Percentiles rank a stretch among this genome's conserved stretches.
Evolutionary conservation across 2,329 filamentous ascomycete species (phyloP).

Genomic region (Tolypocladium ovalisporum): DNA sequence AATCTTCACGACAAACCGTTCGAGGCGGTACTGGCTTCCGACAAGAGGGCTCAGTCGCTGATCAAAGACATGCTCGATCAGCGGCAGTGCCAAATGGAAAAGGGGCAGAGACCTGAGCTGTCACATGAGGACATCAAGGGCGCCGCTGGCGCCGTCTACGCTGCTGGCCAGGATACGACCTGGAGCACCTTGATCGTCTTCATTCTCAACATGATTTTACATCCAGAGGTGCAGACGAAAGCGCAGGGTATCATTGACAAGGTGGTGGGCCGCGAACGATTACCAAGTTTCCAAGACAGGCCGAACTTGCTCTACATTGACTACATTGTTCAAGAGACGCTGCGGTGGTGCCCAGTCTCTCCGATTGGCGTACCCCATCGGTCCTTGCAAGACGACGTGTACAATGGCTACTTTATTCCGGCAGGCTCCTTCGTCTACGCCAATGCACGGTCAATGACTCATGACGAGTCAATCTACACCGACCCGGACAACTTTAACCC

Average conservation of each 20-base stretch:
- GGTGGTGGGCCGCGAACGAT: conserved; percentile 30
- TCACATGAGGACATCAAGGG: conserved; percentile 35
- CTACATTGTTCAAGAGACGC: conserved; percentile 33
- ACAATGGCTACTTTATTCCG: conserved; percentile 45
- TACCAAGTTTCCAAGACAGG: conserved; percentile 36
- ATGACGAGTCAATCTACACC: conserved; percentile 26
- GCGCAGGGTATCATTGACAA: conserved; percentile 34
- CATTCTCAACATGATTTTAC: conserved; percentile 31
- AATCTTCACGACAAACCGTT: conserved; percentile 34
- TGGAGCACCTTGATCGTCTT: conserved; percentile 30
- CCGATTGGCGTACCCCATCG: conserved; percentile 44
- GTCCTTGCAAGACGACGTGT: conserved; percentile 42
- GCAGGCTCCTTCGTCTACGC: conserved; percentile 35
- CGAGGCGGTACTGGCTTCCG: conserved; percentile 18
- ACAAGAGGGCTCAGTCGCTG: conserved; percentile 17
- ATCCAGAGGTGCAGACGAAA: conserved; percentile 33
- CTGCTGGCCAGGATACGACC: conserved; percentile 35
- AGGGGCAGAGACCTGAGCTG: conserved; percentile 18
- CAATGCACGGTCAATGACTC: conserved; percentile 33
- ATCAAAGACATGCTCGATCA: conserved; percentile 15
- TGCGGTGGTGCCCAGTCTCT: conserved; percentile 32
- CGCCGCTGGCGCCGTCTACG: conserved; percentile 34
- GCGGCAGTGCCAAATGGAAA: conserved; percentile 10
- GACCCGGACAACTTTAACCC: conserved; percentile 34
- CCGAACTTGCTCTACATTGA: conserved; percentile 31